A percentile compares a stretch with the other conserved stretches of the same genome.
phyloP scores from a whole-genome alignment of 2,329 filamentous ascomycete genomes.

The Aspergillus floridensis region DNA sequence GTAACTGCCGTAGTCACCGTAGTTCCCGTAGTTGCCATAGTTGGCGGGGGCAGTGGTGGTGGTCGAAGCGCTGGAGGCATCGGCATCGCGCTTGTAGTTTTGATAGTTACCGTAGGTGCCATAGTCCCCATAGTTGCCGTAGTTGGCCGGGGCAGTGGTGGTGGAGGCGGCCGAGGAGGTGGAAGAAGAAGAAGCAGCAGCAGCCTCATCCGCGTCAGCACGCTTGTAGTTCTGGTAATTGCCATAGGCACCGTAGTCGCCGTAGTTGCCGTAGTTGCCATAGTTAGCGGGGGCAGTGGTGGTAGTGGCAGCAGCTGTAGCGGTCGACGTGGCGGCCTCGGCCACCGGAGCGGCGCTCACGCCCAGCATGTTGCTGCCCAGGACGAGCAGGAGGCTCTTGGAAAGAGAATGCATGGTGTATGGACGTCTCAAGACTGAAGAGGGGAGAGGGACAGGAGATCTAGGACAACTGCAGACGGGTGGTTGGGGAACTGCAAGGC shows the following conservation, averaged over 20 bases:
- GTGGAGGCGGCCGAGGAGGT: not conserved
- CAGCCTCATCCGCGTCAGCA: not conserved
- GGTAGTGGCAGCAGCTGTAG: conserved; percentile 2
- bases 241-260: conserved; percentile 15
- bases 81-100: conserved; percentile 3
- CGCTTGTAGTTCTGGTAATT: conserved; percentile 3
- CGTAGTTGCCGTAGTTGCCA: conserved; percentile 16
- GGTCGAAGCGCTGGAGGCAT: not conserved
- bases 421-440: not conserved
- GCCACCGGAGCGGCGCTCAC: conserved; percentile 9
- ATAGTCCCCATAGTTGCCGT: conserved; percentile 4
- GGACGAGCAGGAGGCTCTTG: conserved; percentile 8
- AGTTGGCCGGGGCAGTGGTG: not conserved
- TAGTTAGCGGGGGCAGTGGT: conserved; percentile 3
- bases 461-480: not conserved
- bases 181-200: not conserved
- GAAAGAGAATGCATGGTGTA: conserved; percentile 2
- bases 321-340: not conserved
- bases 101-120: conserved; percentile 6
- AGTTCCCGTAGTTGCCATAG: conserved; percentile 10
- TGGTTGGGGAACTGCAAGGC: not conserved
- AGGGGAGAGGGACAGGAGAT: not conserved
- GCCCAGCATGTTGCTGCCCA: conserved; percentile 15
- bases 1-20: conserved; percentile 11
- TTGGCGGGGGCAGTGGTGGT: not conserved